Conservation (phyloP, 164 flowering plant genomes). For the Litsea cubeba region DNA sequence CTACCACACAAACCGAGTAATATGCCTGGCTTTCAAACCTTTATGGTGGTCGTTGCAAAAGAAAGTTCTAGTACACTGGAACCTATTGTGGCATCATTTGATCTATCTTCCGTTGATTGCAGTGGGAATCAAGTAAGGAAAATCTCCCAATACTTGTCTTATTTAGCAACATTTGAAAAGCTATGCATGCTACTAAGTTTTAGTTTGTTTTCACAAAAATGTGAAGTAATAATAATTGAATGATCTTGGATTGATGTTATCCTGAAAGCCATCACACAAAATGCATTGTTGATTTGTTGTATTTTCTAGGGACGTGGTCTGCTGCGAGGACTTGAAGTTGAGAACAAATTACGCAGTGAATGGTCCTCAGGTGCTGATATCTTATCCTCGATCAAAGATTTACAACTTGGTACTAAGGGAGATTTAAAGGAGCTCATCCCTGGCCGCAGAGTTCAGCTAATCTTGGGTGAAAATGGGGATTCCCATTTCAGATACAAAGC, state of each 20-base stretch:
- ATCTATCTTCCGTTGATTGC: slow-evolving; percentile 34
- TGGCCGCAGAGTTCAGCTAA: slow-evolving; percentile 62
- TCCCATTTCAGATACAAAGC: slow-evolving; percentile 65
- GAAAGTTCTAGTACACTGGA: slow-evolving; percentile 33
- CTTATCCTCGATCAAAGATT: slow-evolving; percentile 64
- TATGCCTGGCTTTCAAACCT: slow-evolving; percentile 55
- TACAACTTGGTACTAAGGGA: slow-evolving; percentile 66
- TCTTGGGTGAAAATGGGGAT: slow-evolving; percentile 46
- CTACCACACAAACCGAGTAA: slow-evolving; percentile 44
- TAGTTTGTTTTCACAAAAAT: not conserved
- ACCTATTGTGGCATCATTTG: slow-evolving; percentile 41
- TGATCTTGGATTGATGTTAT: not conserved
- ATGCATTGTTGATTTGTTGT: not conserved
- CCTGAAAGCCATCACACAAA: not conserved
- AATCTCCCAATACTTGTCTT: not conserved
- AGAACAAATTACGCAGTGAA: slow-evolving; percentile 57
- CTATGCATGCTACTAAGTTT: not conserved
- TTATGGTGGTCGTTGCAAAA: slow-evolving; percentile 71
- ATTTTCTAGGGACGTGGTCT: slow-evolving; percentile 60
- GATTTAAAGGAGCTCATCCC: slow-evolving; percentile 44
- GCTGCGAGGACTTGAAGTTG: slow-evolving; percentile 60
- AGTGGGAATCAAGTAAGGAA: slow-evolving; percentile 49
- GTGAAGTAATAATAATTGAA: not conserved
- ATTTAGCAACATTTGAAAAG: not conserved
- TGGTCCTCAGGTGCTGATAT: slow-evolving; percentile 55